Evolutionary conservation across 495 filamentous ascomycete genomes (phyloP).

Genomic region (Daldinia vernicosa): DNA sequence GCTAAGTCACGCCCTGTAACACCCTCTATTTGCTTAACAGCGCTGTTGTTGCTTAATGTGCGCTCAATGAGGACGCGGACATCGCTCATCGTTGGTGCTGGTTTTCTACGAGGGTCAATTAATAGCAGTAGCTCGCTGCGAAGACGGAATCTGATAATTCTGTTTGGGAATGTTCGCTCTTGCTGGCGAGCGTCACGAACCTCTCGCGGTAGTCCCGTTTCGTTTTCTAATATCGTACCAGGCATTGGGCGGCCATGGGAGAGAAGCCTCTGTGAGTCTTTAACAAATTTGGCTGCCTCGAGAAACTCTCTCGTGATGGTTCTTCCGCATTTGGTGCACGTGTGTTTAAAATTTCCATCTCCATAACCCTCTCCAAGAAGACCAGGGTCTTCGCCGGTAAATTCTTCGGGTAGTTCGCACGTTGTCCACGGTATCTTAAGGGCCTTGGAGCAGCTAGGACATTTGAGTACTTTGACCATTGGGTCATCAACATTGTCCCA

Average conservation of each 20-base stretch:
- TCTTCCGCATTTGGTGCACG: slow-evolving; percentile 59
- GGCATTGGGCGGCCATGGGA: slow-evolving; percentile 63
- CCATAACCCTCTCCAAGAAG: slow-evolving; percentile 67
- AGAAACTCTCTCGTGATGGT: slow-evolving; percentile 64
- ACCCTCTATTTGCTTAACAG: slow-evolving; percentile 46
- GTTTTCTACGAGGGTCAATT: slow-evolving; percentile 34
- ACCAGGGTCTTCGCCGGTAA: slow-evolving; percentile 20
- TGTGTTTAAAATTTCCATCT: slow-evolving; percentile 63
- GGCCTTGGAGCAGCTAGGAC: slow-evolving; percentile 61
- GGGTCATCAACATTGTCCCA: slow-evolving; percentile 70
- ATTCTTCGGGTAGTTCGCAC: slow-evolving; percentile 51
- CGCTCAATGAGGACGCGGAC: slow-evolving; percentile 56
- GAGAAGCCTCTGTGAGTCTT: slow-evolving; percentile 60
- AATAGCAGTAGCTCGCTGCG: slow-evolving; percentile 49
- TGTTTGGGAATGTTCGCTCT: slow-evolving; percentile 67
- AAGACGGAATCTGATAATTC: slow-evolving; percentile 59
- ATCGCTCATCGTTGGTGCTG: slow-evolving; percentile 52
- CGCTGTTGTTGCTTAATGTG: slow-evolving; percentile 42
- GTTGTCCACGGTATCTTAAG: slow-evolving; percentile 69
- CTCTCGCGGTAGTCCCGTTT: slow-evolving; percentile 47
- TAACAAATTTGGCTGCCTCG: slow-evolving; percentile 63
- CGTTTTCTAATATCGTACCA: slow-evolving; percentile 65
- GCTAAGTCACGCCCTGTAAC: not conserved
- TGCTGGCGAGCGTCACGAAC: slow-evolving; percentile 26
- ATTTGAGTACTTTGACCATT: slow-evolving; percentile 59